These are phyloP conservation scores for Solanum pimpinellifolium DNA, from an alignment of 257 asterid genomes.

Conservation along the genomic window DNA sequence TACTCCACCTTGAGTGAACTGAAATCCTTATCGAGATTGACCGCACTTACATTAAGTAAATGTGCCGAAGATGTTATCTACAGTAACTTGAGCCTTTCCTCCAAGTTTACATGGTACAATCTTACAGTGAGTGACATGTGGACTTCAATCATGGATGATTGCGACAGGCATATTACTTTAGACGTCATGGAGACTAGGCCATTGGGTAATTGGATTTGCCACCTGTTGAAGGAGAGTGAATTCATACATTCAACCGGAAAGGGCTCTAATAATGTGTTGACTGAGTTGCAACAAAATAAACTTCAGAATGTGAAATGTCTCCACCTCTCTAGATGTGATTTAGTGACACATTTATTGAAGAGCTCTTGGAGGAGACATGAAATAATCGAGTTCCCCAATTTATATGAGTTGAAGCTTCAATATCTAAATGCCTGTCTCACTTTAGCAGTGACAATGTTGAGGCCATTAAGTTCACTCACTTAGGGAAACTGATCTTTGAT, in stretches of 20 bases:
- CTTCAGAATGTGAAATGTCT: not conserved
- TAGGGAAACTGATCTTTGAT: not conserved
- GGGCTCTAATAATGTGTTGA: not conserved
- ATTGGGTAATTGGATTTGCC: not conserved
- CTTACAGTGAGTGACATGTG: not conserved
- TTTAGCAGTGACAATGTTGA: not conserved
- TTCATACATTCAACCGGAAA: not conserved
- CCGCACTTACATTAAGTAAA: not conserved
- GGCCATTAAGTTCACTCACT: not conserved
- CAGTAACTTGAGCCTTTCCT: not conserved
- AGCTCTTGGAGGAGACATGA: not conserved
- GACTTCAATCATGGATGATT: rapidly evolving
- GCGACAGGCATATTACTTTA: not conserved
- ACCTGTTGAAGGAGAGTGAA: not conserved
- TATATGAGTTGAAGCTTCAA: not conserved
- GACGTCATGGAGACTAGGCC: not conserved
- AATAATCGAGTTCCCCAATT: not conserved
- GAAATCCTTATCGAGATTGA: not conserved
- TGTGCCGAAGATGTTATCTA: not conserved
- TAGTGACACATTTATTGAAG: not conserved
- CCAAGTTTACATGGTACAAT: not conserved
- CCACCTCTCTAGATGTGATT: rapidly evolving
- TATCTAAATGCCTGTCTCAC: not conserved
- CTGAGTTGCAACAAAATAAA: not conserved
- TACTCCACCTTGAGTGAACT: not conserved